Conservation (phyloP, 495 filamentous ascomycete species). For the Aspergillus sparsus region DNA sequence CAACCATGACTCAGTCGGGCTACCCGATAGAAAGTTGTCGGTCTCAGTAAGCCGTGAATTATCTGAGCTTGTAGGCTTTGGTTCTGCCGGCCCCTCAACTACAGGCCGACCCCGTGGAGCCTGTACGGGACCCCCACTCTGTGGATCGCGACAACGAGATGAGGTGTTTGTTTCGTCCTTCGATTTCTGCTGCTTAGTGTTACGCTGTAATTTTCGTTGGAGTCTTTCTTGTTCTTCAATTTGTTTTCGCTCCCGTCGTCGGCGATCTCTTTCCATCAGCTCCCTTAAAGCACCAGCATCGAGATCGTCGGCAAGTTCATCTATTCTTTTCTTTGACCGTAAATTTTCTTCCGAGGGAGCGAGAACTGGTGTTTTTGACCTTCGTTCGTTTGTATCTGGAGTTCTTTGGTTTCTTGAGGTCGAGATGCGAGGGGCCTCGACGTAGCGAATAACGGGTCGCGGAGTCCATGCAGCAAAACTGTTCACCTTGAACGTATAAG, state of each 20-base stretch:
- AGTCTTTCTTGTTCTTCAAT: conserved; percentile 70
- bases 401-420: conserved; percentile 38
- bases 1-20: conserved; percentile 37
- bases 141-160: not conserved
- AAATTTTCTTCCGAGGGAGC: conserved; percentile 62
- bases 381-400: conserved; percentile 41
- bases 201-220: conserved; percentile 65
- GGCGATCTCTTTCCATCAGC: conserved; percentile 80
- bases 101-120: conserved; percentile 16
- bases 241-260: conserved; percentile 72
- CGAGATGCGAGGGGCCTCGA: conserved; percentile 58
- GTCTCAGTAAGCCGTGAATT: conserved; percentile 12
- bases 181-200: conserved; percentile 64
- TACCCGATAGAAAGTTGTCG: conserved; percentile 12
- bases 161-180: conserved; percentile 23
- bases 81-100: conserved; percentile 8
- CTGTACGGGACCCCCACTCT: conserved; percentile 4
- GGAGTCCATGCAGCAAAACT: conserved; percentile 74
- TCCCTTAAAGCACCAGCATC: conserved; percentile 78
- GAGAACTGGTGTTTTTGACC: conserved; percentile 44
- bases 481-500: conserved; percentile 72
- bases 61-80: conserved; percentile 3
- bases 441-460: conserved; percentile 74
- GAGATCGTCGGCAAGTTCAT: conserved; percentile 78
- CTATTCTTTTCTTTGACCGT: conserved; percentile 69